Evolutionary conservation across 2,329 filamentous ascomycete species (phyloP).

Genomic region (Aspergillus sojae): DNA sequence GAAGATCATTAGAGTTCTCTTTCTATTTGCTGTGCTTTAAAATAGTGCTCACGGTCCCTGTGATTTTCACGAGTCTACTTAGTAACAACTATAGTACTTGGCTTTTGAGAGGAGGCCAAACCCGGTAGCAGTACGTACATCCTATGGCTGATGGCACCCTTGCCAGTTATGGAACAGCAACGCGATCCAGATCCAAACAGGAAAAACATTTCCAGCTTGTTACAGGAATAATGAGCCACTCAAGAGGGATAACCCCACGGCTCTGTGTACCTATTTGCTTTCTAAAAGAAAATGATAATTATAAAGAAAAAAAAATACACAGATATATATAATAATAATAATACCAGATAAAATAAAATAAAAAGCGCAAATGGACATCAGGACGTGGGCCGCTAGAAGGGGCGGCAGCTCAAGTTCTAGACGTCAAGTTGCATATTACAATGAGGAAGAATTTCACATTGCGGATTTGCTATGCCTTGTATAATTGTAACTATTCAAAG

Average conservation of each 20-base stretch:
- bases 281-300: not conserved
- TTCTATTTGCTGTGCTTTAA: slow-evolving; percentile 1
- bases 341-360: not conserved
- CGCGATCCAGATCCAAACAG: not conserved
- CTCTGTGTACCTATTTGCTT: slow-evolving; percentile 6
- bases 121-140: too few relatives aligned
- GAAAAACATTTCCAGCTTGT: not conserved
- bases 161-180: slow-evolving; percentile 16
- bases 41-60: slow-evolving; percentile 1
- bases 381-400: not conserved
- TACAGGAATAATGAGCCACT: not conserved
- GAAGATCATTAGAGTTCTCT: slow-evolving; percentile 13
- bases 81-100: not conserved
- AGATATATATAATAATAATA: not conserved
- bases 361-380: not conserved
- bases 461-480: not conserved
- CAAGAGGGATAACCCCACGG: not conserved
- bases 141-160: slow-evolving; percentile 4
- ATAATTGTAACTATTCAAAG: not conserved
- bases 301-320: not conserved
- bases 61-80: slow-evolving; percentile 1
- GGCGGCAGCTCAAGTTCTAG: not conserved
- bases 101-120: not conserved
- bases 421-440: too few relatives aligned
- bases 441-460: not conserved